Evolutionary conservation across 257 asterid genomes (phyloP).

Genomic region (Plantago elongata): DNA sequence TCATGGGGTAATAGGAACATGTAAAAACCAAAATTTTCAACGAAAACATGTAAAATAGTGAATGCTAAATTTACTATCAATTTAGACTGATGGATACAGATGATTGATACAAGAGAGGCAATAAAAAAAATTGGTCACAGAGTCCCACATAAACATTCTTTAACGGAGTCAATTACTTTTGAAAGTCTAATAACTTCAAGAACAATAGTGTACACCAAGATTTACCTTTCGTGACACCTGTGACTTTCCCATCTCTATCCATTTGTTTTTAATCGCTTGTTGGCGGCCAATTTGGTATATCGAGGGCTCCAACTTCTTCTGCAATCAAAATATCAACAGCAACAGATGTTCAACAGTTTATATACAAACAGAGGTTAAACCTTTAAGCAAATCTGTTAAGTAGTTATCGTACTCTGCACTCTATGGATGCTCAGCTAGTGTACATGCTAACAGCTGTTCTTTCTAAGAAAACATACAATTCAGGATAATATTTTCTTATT

Average conservation of each 20-base stretch:
- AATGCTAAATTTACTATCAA: neutral
- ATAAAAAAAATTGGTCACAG: neutral
- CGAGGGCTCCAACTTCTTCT: conserved; percentile 62
- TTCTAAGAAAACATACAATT: too few relatives aligned
- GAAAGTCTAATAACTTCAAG: conserved; percentile 12
- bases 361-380: too few relatives aligned
- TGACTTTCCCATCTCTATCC: conserved; percentile 81
- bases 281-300: conserved; percentile 71
- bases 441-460: too few relatives aligned
- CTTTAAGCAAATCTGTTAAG: too few relatives aligned
- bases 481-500: too few relatives aligned
- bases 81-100: neutral
- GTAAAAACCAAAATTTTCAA: neutral
- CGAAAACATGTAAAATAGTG: neutral
- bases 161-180: conserved; percentile 1
- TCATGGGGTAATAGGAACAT: neutral
- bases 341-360: conserved; percentile 3
- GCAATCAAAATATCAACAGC: conserved; percentile 29
- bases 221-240: conserved; percentile 70
- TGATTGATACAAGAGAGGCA: neutral
- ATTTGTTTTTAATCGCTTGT: conserved; percentile 88
- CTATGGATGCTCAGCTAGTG: too few relatives aligned
- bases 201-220: conserved; percentile 14
- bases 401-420: too few relatives aligned
- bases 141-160: neutral